phyloP scores from a whole-genome alignment of 768 basidiomycete species.

The Favolaschia claudopus region DNA sequence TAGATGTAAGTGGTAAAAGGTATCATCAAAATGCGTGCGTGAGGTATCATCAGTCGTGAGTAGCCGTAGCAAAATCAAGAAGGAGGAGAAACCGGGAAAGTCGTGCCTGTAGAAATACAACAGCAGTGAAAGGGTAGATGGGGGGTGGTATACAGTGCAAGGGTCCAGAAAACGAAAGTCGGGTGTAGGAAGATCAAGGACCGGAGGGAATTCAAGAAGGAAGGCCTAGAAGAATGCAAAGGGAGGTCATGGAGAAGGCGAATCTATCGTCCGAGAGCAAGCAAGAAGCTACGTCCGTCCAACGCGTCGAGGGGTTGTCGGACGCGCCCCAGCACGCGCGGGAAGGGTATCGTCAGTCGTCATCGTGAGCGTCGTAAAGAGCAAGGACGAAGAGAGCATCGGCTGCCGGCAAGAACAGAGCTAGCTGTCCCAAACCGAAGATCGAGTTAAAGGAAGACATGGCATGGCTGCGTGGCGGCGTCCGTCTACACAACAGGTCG shows the following conservation, averaged over 20 bases:
- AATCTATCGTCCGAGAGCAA: no score
- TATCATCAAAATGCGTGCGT: conserved; percentile 28
- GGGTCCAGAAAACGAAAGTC: background rate
- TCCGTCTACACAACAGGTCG: conserved; percentile 15
- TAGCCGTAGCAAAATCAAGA: background rate
- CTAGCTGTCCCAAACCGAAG: background rate
- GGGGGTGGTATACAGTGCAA: conserved; percentile 4
- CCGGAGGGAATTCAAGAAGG: background rate
- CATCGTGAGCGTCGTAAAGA: no score
- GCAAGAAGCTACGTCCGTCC: no score
- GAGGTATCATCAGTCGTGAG: conserved; percentile 24
- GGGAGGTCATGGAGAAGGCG: no score
- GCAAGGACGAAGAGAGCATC: no score
- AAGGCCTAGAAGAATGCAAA: conserved; percentile 6
- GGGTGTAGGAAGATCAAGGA: background rate
- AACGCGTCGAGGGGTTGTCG: no score
- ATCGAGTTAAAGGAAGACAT: background rate
- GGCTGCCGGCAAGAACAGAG: conserved; percentile 3
- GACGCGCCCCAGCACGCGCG: no score
- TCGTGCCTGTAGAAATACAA: conserved; percentile 5
- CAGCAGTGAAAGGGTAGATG: background rate
- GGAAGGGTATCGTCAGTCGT: no score
- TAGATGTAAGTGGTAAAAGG: no score
- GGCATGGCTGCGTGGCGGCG: background rate
- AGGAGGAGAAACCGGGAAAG: background rate